phyloP scores from a whole-genome alignment of 2,329 filamentous ascomycete genomes.

The Ophiostoma sp. region DNA sequence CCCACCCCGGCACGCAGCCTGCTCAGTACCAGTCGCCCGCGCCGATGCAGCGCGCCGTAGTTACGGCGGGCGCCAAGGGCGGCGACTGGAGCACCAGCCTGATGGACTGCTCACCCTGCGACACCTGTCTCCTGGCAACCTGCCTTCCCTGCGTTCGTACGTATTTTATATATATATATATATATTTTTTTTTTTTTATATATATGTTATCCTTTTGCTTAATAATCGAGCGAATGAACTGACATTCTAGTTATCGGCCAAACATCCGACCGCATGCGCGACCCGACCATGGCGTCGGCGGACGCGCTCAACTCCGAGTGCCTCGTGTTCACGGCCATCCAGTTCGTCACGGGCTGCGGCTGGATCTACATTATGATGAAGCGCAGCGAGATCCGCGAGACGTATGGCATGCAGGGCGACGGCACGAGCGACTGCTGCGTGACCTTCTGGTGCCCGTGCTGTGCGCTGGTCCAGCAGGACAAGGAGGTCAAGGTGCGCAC shows the following conservation, averaged over 20 bases:
- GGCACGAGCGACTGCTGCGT: constrained; percentile 46
- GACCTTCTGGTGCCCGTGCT: constrained; percentile 54
- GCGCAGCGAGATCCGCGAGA: constrained; percentile 49
- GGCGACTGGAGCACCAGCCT: constrained; percentile 38
- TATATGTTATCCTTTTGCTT: too few species aligned
- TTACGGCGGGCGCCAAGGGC: constrained; percentile 8
- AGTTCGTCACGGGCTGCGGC: constrained; percentile 39
- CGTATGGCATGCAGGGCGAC: constrained; percentile 48
- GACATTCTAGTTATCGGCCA: constrained; percentile 39
- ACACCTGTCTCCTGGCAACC: constrained; percentile 37
- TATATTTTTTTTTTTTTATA: neutral
- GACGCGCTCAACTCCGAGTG: constrained; percentile 42
- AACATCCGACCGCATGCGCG: constrained; percentile 42
- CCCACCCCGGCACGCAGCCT: constrained; percentile 14
- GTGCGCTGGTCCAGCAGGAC: constrained; percentile 53
- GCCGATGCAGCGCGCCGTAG: constrained; percentile 25
- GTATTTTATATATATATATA: too few species aligned
- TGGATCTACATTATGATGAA: constrained; percentile 49
- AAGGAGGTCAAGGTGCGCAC: constrained; percentile 44
- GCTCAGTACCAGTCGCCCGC: constrained; percentile 19
- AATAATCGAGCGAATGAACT: neutral
- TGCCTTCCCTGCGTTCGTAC: constrained; percentile 43
- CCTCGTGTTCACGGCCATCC: constrained; percentile 38
- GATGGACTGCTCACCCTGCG: constrained; percentile 40
- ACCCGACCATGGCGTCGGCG: constrained; percentile 40